These are phyloP conservation scores for Botrytis elliptica DNA, from an alignment of 2,329 filamentous ascomycete genomes.

Conservation along the genomic window DNA sequence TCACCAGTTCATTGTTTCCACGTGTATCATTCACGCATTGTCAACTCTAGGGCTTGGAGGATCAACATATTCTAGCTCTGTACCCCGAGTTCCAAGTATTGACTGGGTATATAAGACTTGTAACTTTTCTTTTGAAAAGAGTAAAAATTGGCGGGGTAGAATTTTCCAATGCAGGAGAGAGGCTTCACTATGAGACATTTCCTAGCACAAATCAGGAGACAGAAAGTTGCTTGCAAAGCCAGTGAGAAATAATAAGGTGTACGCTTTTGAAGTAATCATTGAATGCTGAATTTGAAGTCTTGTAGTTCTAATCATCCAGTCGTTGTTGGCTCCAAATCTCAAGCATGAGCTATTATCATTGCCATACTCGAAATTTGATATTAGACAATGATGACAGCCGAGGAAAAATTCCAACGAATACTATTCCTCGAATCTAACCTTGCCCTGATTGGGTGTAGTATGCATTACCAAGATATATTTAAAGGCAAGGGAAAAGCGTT, in stretches of 20 bases:
- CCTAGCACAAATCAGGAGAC: rapidly evolving
- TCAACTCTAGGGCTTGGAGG: background rate
- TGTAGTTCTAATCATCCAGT: background rate
- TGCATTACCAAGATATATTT: background rate
- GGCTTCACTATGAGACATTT: too few species aligned
- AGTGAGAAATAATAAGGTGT: background rate
- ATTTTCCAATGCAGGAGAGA: background rate
- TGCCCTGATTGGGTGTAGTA: background rate
- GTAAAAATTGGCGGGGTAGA: background rate
- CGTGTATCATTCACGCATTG: background rate
- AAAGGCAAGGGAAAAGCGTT: background rate
- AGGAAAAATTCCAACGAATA: too few species aligned
- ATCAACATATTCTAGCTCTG: background rate
- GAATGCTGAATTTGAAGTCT: too few species aligned
- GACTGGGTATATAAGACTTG: too few species aligned
- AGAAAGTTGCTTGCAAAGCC: background rate
- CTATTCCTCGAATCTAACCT: background rate
- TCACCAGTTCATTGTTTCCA: too few species aligned
- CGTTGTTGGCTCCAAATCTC: background rate
- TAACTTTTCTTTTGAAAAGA: background rate
- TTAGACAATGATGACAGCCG: too few species aligned
- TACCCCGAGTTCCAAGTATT: background rate
- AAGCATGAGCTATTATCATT: background rate
- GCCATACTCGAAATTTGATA: background rate
- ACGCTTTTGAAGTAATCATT: background rate